phyloP scores from a whole-genome alignment of 2,329 filamentous ascomycete species.

The Talaromyces sp. region DNA sequence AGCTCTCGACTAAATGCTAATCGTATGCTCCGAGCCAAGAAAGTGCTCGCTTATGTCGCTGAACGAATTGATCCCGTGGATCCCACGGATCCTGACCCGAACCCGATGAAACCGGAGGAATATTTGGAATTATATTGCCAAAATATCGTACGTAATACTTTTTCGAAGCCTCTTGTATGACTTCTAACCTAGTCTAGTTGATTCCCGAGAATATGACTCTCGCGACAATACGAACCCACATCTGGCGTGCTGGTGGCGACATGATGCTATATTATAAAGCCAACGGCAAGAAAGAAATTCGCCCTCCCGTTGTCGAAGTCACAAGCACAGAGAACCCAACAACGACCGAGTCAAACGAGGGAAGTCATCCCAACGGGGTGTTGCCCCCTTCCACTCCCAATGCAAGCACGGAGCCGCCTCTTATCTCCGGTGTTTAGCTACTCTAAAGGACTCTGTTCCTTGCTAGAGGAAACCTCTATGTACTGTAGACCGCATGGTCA shows the following conservation, averaged over 20 bases:
- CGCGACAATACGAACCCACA: conserved; percentile 82
- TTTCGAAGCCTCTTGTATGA: neutral
- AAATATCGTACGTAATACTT: conserved; percentile 61
- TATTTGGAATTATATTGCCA: conserved; percentile 95
- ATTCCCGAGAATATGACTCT: conserved; percentile 81
- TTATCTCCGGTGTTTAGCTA: neutral
- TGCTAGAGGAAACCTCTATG: neutral
- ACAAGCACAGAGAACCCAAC: neutral
- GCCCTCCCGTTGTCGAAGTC: conserved; percentile 14
- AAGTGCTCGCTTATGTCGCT: conserved; percentile 86
- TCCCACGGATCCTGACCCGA: conserved; percentile 54
- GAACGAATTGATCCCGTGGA: conserved; percentile 75
- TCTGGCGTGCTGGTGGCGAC: conserved; percentile 95
- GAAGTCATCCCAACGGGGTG: conserved; percentile 2
- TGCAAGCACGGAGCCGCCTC: conserved; percentile 1
- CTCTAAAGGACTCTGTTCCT: neutral
- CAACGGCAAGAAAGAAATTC: conserved; percentile 68
- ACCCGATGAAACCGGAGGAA: conserved; percentile 73
- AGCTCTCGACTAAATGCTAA: conserved; percentile 94
- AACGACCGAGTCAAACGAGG: neutral
- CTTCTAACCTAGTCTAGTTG: conserved; percentile 19
- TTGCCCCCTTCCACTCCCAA: conserved; percentile 1
- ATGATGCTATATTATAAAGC: conserved; percentile 85
- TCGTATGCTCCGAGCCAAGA: conserved; percentile 90
- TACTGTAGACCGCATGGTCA: neutral